These are phyloP conservation scores for Sarocladiaceae sp. DNA, from an alignment of 2,329 filamentous ascomycete genomes.

Conservation along the genomic window DNA sequence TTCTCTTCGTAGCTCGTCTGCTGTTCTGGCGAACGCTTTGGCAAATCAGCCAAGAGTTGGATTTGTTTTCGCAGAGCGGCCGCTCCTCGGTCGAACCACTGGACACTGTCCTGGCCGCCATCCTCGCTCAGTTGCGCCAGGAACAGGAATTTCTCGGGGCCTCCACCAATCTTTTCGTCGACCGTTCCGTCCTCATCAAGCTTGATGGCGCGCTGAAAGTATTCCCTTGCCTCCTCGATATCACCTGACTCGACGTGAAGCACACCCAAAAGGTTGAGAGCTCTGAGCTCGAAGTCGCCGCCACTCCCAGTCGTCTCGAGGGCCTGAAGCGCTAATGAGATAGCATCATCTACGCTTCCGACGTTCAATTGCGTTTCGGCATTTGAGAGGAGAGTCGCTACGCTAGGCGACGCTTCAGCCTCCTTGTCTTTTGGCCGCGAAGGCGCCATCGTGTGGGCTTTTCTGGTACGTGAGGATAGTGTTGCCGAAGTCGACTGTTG, in stretches of 20 bases:
- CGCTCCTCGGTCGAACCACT: slow-evolving; percentile 66
- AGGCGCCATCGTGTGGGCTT: slow-evolving; percentile 36
- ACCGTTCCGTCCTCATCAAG: slow-evolving; percentile 70
- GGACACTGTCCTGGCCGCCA: slow-evolving; percentile 58
- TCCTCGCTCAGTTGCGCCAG: slow-evolving; percentile 81
- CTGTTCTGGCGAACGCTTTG: slow-evolving; percentile 27
- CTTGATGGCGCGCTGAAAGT: slow-evolving; percentile 66
- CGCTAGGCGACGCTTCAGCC: slow-evolving; percentile 17
- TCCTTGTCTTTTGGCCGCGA: slow-evolving; percentile 32
- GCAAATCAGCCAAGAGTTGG: slow-evolving; percentile 49
- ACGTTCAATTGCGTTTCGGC: slow-evolving; percentile 36
- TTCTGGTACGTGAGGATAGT: slow-evolving; percentile 11
- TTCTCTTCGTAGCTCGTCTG: slow-evolving; percentile 54
- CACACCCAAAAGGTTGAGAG: slow-evolving; percentile 71
- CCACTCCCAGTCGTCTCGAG: slow-evolving; percentile 36
- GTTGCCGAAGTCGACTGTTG: no score
- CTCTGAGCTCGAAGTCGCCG: slow-evolving; percentile 52
- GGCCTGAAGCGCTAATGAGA: slow-evolving; percentile 34
- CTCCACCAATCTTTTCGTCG: slow-evolving; percentile 68
- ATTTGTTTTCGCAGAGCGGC: slow-evolving; percentile 67
- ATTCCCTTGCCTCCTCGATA: slow-evolving; percentile 63
- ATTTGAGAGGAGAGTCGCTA: slow-evolving; percentile 27
- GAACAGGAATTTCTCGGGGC: slow-evolving; percentile 91
- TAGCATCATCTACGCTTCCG: slow-evolving; percentile 35
- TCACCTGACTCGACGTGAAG: slow-evolving; percentile 80